Conservation (phyloP, 2,329 filamentous ascomycete genomes). For the Rutstroemia sydowiana region DNA sequence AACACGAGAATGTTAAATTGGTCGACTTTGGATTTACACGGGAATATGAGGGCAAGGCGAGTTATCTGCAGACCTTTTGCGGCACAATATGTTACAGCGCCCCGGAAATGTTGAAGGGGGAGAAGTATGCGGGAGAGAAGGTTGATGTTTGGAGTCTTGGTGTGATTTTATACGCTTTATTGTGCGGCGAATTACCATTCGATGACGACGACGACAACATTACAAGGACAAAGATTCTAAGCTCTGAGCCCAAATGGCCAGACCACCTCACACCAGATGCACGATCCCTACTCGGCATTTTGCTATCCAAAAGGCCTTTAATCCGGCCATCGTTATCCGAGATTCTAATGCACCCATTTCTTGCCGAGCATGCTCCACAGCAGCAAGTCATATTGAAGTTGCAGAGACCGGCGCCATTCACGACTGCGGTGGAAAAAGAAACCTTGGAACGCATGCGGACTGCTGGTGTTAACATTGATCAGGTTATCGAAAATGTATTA, state of each 20-base stretch:
- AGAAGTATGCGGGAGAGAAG: slow-evolving; percentile 96
- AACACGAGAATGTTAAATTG: slow-evolving; percentile 93
- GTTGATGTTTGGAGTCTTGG: slow-evolving; percentile 94
- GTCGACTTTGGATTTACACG: slow-evolving; percentile 97
- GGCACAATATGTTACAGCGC: slow-evolving; percentile 97
- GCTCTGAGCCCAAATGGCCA: slow-evolving; percentile 78
- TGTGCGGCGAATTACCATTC: slow-evolving; percentile 84
- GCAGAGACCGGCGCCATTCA: slow-evolving; percentile 73
- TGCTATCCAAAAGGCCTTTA: slow-evolving; percentile 88
- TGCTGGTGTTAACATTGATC: slow-evolving; percentile 88
- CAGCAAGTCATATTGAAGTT: slow-evolving; percentile 86
- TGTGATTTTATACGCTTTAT: slow-evolving; percentile 74
- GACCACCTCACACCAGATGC: slow-evolving; percentile 73
- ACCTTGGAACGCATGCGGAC: slow-evolving; percentile 88
- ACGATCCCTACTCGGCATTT: slow-evolving; percentile 62
- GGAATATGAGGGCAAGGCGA: slow-evolving; percentile 92
- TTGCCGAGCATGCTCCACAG: slow-evolving; percentile 76
- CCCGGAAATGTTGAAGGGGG: slow-evolving; percentile 95
- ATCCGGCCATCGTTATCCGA: slow-evolving; percentile 75
- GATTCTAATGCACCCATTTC: slow-evolving; percentile 80
- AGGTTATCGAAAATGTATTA: slow-evolving; percentile 88
- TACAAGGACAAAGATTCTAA: slow-evolving; percentile 78
- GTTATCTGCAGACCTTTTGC: slow-evolving; percentile 94
- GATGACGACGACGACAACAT: slow-evolving; percentile 90
- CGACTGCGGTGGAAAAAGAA: slow-evolving; percentile 80